Conservation (phyloP, 129 eudicot species). For the Flaveria sonorensis region DNA sequence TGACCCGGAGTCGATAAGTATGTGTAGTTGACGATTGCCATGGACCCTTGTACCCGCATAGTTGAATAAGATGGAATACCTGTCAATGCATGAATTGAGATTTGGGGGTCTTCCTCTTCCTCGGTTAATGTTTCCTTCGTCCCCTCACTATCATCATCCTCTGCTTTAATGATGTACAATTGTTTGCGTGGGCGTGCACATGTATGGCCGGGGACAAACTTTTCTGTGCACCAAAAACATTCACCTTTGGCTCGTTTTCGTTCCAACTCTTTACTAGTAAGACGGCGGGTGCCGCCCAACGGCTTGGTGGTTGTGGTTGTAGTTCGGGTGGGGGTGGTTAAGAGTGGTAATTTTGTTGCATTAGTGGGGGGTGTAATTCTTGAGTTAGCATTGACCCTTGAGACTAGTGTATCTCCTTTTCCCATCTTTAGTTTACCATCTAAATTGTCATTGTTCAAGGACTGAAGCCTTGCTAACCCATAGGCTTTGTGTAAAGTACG, state of each 20-base stretch:
- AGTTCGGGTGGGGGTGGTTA: background rate
- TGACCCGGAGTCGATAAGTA: slow-evolving; percentile 8
- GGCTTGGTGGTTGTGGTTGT: background rate
- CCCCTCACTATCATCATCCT: too few species aligned
- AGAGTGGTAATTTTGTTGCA: slow-evolving; percentile 9
- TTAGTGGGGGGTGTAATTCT: background rate
- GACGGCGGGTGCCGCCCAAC: background rate
- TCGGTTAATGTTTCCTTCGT: too few species aligned
- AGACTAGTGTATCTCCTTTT: too few species aligned
- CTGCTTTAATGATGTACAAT: too few species aligned
- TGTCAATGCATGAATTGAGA: slow-evolving; percentile 10
- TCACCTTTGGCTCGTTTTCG: too few species aligned
- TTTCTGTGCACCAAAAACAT: too few species aligned
- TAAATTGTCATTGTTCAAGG: too few species aligned
- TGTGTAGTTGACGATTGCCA: background rate
- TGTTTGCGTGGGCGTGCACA: background rate
- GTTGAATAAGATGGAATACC: background rate
- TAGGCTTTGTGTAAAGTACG: too few species aligned
- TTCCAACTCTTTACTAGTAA: slow-evolving; percentile 8
- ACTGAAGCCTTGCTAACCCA: too few species aligned
- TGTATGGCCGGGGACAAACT: slow-evolving; percentile 10
- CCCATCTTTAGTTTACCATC: too few species aligned
- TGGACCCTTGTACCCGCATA: background rate
- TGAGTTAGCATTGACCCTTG: background rate
- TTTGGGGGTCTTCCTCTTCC: background rate